phyloP scores from a whole-genome alignment of 495 filamentous ascomycete species.

The Xylaria sp. region DNA sequence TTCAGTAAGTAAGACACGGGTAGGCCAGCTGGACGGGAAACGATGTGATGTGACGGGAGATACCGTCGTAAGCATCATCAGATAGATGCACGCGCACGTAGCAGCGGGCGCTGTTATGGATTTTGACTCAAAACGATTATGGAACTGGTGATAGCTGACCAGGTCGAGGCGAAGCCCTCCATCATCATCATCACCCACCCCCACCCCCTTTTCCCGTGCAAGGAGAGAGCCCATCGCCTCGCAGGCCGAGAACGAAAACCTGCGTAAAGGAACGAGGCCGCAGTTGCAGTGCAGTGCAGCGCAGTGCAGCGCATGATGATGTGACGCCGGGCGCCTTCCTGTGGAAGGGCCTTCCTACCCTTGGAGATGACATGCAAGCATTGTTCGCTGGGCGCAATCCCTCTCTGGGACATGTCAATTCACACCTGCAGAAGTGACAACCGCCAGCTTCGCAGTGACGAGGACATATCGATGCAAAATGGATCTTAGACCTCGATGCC shows the following conservation, averaged over 20 bases:
- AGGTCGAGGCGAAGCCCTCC: neutral
- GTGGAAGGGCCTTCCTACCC: neutral
- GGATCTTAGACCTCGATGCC: neutral
- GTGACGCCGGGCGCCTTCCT: neutral
- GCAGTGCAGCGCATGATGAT: too few relatives aligned
- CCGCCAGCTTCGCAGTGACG: neutral
- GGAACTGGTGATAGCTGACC: neutral
- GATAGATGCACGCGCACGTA: neutral
- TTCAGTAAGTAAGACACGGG: neutral
- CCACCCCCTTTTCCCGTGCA: neutral
- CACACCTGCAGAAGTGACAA: neutral
- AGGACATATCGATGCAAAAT: neutral
- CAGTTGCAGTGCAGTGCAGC: slow-evolving; percentile 5
- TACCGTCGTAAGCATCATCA: neutral
- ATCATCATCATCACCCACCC: too few relatives aligned
- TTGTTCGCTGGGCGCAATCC: neutral
- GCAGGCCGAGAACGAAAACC: neutral
- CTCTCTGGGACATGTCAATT: neutral
- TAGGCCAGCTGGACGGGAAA: neutral
- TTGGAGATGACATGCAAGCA: neutral
- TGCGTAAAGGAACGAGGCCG: neutral
- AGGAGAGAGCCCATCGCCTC: neutral
- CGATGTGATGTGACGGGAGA: slow-evolving; percentile 4
- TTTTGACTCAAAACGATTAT: neutral
- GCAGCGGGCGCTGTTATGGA: neutral